phyloP scores from a whole-genome alignment of 805 yeast genomes.

The Debaryomyces hansenii region DNA sequence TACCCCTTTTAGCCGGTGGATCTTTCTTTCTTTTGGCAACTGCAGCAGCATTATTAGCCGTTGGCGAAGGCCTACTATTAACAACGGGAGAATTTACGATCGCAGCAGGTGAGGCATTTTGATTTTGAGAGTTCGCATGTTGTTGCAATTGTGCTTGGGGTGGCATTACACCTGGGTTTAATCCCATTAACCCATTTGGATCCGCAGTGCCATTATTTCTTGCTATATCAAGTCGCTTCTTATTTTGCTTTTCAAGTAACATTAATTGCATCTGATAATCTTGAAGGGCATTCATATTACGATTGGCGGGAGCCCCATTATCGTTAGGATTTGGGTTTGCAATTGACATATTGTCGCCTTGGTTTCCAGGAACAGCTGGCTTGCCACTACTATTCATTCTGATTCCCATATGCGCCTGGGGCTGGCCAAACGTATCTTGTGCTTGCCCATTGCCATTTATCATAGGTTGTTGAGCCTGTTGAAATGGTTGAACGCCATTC shows the following conservation, averaged over 20 bases:
- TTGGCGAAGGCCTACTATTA: constrained; percentile 36
- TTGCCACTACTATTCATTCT: constrained; percentile 12
- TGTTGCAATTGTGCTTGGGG: constrained; percentile 19
- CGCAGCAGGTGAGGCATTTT: constrained; percentile 24
- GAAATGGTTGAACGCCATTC: constrained; percentile 10
- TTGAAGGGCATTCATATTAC: constrained; percentile 59
- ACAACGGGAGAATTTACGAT: constrained; percentile 31
- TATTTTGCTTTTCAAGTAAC: constrained; percentile 73
- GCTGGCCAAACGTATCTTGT: constrained; percentile 4
- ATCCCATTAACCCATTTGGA: constrained; percentile 7
- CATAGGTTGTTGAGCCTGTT: constrained; percentile 8
- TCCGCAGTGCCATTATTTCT: constrained; percentile 32
- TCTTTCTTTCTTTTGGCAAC: constrained; percentile 32
- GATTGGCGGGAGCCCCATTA: constrained; percentile 13
- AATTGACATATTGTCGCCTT: background rate
- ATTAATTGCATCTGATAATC: constrained; percentile 82
- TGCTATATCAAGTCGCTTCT: constrained; percentile 60
- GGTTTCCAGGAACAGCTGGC: background rate
- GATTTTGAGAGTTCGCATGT: constrained; percentile 7
- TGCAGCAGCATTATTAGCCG: constrained; percentile 5
- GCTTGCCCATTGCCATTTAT: constrained; percentile 8
- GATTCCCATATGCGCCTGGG: constrained; percentile 10
- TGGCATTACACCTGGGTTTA: constrained; percentile 22
- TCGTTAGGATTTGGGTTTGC: constrained; percentile 2
- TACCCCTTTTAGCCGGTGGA: constrained; percentile 27